Base-by-base conservation (phyloP, 2,329 filamentous ascomycete genomes). In the Fusarium fujikuroi region DNA sequence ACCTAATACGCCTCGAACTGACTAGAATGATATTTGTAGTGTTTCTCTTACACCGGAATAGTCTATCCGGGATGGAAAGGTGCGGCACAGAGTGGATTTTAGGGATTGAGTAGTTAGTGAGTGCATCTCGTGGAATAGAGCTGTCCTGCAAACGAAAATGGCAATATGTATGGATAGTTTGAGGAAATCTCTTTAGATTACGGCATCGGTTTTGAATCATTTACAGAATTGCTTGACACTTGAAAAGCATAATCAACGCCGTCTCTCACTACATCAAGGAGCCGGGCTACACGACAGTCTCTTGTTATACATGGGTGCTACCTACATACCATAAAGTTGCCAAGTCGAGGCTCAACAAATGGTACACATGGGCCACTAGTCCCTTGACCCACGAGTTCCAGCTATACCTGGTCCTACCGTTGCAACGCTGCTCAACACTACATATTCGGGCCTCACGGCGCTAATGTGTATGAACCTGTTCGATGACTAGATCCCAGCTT, bases 331-430 rank as follows among this genome's bases (percentile, higher is more conserved):
- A 37, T 37, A 16, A 21, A 34, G 32, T 21, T 30, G 28, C 40
- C 43, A 47, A 69, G 50, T 64, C 58, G 44, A 69, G 44, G 58
- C 59, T 69, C 58, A 69, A 63, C 58, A 44, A 36, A n/a, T 32
- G 50, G 49, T 36, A 32, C 19, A 36, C 21, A 39, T 54, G 36
- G 54, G n/a, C 28, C 43, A 58, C 23, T n/a, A 36, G 32, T 58
- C 18, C 30, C 40, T 44, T 63, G 43, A 30, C 32, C 40, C 59
- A 40, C 37, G 40, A 68, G 54, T 54, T 34, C 65, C 32, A 56
- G 23, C 37, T 66, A 28, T 19, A 23, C 21, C 28, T 23, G 16
- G 25, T 66, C 44, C 40, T 59, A 59, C 43, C 16, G 44, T 66
- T 52, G 36, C 43, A 59, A 59, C 34, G 50, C 43, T 28, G 25